phyloP scores from a whole-genome alignment of 805 yeast genomes.

The Torulaspora quercuum region DNA sequence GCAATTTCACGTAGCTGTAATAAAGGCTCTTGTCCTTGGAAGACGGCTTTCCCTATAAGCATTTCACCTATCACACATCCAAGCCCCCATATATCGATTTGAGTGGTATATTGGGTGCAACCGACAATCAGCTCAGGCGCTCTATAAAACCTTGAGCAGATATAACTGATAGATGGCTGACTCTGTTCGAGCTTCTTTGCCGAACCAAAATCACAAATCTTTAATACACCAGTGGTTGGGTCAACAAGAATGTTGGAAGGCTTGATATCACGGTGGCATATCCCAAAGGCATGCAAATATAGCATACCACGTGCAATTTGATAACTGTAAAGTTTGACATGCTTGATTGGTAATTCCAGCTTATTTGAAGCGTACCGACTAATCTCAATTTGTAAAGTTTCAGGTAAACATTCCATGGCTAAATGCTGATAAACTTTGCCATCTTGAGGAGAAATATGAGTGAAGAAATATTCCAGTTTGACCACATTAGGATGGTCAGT shows the following conservation, averaged over 20 bases:
- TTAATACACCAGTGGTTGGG: constrained; percentile 60
- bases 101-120: constrained; percentile 77
- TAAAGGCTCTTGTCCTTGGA: constrained; percentile 88
- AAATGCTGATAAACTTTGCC: constrained; percentile 70
- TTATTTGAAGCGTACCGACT: constrained; percentile 61
- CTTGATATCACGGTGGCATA: constrained; percentile 80
- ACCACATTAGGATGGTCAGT: constrained; percentile 81
- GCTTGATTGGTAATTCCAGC: constrained; percentile 63
- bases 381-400: constrained; percentile 71
- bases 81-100: constrained; percentile 95
- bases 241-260: constrained; percentile 79
- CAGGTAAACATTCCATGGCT: constrained; percentile 87
- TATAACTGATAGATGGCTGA: constrained; percentile 90
- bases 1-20: constrained; percentile 88
- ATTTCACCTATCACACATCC: constrained; percentile 97
- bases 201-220: constrained; percentile 82
- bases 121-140: constrained; percentile 97
- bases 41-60: constrained; percentile 88
- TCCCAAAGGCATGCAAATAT: constrained; percentile 73
- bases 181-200: constrained; percentile 74
- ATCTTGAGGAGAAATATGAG: constrained; percentile 60
- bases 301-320: constrained; percentile 83
- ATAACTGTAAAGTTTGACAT: constrained; percentile 71
- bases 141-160: constrained; percentile 86
- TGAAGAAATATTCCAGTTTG: constrained; percentile 63